Evolutionary conservation across 768 basidiomycete genomes (phyloP).

Genomic region (Podaxis sp.): DNA sequence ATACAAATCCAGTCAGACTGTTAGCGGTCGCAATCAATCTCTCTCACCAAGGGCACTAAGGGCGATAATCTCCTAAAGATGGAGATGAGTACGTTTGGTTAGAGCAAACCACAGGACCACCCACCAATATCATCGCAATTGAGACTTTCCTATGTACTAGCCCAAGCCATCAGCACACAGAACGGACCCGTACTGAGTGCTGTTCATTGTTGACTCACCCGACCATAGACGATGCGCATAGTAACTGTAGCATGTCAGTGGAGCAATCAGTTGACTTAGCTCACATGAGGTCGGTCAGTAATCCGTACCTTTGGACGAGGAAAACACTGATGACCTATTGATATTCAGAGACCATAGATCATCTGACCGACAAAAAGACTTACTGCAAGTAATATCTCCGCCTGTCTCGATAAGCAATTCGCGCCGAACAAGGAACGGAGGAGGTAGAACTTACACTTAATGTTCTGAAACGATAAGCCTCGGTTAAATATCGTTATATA

Average conservation of each 20-base stretch:
- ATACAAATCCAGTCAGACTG: background rate
- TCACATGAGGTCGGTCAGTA: background rate
- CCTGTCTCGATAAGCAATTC: background rate
- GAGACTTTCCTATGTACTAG: constrained; percentile 17
- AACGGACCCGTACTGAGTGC: background rate
- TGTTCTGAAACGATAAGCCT: background rate
- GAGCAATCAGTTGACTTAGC: background rate
- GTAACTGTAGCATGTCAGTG: constrained; percentile 10
- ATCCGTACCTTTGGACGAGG: constrained; percentile 22
- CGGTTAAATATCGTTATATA: background rate
- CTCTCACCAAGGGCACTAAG: constrained; percentile 18
- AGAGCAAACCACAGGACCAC: background rate
- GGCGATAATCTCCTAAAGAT: constrained; percentile 17
- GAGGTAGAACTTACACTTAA: background rate
- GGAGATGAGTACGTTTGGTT: background rate
- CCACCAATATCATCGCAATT: constrained; percentile 16
- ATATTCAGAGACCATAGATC: background rate
- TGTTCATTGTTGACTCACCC: constrained; percentile 7
- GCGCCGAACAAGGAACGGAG: background rate
- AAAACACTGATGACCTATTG: constrained; percentile 19
- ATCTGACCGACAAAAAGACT: background rate
- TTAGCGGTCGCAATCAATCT: background rate
- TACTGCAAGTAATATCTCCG: background rate
- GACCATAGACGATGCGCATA: constrained; percentile 21
- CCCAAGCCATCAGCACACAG: background rate